Evolutionary conservation across 2,329 filamentous ascomycete species (phyloP), one percentile per base, ranked within the genome.

Genomic region (Aphanocladium album): DNA sequence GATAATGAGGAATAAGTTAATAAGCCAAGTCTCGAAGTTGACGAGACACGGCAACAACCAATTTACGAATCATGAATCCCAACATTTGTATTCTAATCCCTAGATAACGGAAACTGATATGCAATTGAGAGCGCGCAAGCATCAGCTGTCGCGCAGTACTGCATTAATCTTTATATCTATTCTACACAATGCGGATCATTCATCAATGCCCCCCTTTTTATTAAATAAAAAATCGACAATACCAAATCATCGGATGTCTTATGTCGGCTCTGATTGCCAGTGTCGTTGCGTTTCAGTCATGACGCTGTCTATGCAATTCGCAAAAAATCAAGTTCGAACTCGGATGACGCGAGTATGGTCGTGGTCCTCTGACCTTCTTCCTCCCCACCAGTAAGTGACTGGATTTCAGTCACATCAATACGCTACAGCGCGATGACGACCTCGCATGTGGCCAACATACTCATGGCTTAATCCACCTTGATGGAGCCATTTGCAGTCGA

Each of bases 1-100:
- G 83, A 84, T 64, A 80, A 82, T 66, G 82, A 85, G 61, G 78
- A 77, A 19, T 83, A 69, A 76, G 21, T 30, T 9, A 39, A 17
- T 6, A 11, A 39, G 4, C 35, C 35, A 39, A 17, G 35, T 16
- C 16, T 12, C 12, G 16, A 16, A 39, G 35, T 3, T 39, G 12
- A 39, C 16, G 35, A 14, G 3, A 39, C 37, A 7, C 16, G 11
- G 39, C 27, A 25, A 33, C 2, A 14, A 45, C 21, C 14, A 51
- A 30, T 27, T 27, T 17, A 41, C 43, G 27, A 60, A 53, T 35
- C 19, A 23, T 41, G 46, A 50, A 50, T 27, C 7, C 21, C 55
- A 47, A 33, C 33, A 11, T 27, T 9, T 9, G 12, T 2, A 3
- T 33, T 17, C 25, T 19, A 46, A 47, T 27, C 19, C 5, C 5